phyloP scores from a whole-genome alignment of 106 monocot species.

The Apostasia shenzhenica region DNA sequence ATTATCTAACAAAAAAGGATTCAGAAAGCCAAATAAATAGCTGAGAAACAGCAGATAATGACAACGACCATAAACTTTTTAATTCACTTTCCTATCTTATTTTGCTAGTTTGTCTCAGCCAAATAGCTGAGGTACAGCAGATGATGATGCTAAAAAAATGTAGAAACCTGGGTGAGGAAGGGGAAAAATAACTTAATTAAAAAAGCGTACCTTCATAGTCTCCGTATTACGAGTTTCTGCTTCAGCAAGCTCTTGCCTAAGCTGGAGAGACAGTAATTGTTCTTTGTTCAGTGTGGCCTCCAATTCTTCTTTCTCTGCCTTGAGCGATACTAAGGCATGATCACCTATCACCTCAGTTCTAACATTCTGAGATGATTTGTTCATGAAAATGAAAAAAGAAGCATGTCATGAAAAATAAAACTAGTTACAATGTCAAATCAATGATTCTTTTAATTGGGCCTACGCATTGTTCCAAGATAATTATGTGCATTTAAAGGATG shows the following conservation, averaged over 20 bases:
- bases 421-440: neutral
- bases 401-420: neutral
- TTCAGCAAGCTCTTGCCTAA: conserved; percentile 65
- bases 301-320: conserved; percentile 71
- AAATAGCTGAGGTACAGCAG: too few relatives aligned
- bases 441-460: too few relatives aligned
- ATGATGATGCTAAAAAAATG: too few relatives aligned
- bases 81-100: too few relatives aligned
- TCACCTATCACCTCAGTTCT: conserved; percentile 39
- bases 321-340: conserved; percentile 28
- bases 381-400: neutral
- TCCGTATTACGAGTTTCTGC: conserved; percentile 59
- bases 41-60: too few relatives aligned
- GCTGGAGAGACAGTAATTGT: conserved; percentile 50
- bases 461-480: too few relatives aligned
- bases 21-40: too few relatives aligned
- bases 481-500: too few relatives aligned
- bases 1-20: too few relatives aligned
- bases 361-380: conserved; percentile 22
- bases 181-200: neutral
- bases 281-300: conserved; percentile 55
- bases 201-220: conserved; percentile 54
- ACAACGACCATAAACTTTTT: too few relatives aligned
- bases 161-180: too few relatives aligned
- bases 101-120: too few relatives aligned